A percentile compares a stretch with the other conserved stretches of the same genome.
Conservation (phyloP, 441 rosid genomes). For the Erysimum pusillum region DNA sequence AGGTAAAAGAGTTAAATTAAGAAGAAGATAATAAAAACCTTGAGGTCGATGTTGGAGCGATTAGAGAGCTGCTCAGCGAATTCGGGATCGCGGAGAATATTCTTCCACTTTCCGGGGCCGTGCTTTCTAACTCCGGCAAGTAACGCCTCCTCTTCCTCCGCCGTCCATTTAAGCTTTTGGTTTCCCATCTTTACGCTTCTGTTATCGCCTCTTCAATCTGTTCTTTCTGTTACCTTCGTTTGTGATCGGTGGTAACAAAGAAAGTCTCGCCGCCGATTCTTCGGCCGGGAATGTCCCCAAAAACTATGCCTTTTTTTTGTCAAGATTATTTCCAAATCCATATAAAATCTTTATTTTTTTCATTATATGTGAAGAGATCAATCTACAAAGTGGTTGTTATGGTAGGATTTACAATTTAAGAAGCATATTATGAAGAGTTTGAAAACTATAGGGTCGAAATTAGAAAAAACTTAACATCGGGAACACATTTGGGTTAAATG, state of each 20-base stretch:
- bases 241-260: slow-evolving; percentile 11
- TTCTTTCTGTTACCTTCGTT: neutral
- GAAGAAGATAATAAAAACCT: slow-evolving; percentile 53
- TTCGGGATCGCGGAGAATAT: slow-evolving; percentile 79
- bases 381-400: slow-evolving; percentile 11
- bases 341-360: neutral
- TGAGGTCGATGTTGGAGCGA: slow-evolving; percentile 93
- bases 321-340: slow-evolving; percentile 22
- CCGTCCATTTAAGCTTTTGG: slow-evolving; percentile 91
- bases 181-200: slow-evolving; percentile 66
- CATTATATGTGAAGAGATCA: neutral
- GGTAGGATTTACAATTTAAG: slow-evolving; percentile 5
- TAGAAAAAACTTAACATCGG: neutral
- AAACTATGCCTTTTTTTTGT: neutral
- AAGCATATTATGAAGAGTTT: neutral
- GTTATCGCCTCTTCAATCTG: slow-evolving; percentile 5
- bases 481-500: slow-evolving; percentile 5
- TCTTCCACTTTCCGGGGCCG: slow-evolving; percentile 93
- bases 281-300: slow-evolving; percentile 6
- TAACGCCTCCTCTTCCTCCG: slow-evolving; percentile 84
- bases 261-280: slow-evolving; percentile 29
- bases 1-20: neutral
- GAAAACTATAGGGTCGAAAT: neutral
- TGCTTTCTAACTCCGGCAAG: slow-evolving; percentile 78
- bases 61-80: slow-evolving; percentile 67